A percentile compares a stretch with the other conserved stretches of the same genome.
Conservation (phyloP, 768 basidiomycete species). For the Terana coerulea region DNA sequence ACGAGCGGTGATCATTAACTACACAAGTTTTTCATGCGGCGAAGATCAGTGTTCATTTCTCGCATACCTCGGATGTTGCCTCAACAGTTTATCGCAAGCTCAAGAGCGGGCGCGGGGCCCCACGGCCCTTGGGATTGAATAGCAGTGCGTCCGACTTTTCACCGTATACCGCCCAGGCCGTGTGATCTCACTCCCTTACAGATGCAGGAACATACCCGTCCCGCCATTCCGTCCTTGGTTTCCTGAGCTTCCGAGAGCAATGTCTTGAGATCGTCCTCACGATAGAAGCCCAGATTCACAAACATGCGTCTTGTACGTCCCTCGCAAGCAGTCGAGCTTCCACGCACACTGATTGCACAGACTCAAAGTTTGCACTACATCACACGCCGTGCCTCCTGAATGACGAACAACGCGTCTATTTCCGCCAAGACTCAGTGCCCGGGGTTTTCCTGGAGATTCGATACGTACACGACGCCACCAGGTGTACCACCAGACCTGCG, state of each 20-base stretch:
- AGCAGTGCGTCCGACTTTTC: constrained; percentile 5
- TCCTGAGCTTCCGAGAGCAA: not conserved
- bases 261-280: not conserved
- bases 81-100: not conserved
- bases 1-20: too few species aligned
- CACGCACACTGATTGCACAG: not conserved
- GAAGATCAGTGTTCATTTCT: too few species aligned
- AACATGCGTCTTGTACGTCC: not conserved
- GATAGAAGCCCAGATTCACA: not conserved
- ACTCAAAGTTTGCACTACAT: not conserved
- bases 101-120: constrained; percentile 3
- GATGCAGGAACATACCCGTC: not conserved
- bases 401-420: not conserved
- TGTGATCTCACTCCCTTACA: constrained; percentile 9
- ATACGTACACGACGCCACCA: constrained; percentile 1
- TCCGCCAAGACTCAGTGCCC: constrained; percentile 8
- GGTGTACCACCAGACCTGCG: not conserved
- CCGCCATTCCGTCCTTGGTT: not conserved
- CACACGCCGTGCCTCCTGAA: not conserved
- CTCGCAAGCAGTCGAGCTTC: not conserved
- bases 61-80: not conserved
- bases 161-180: constrained; percentile 2
- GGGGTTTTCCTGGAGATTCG: constrained; percentile 13
- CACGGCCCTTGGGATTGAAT: constrained; percentile 7
- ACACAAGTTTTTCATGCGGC: too few species aligned